These are phyloP conservation scores for Amaranthus palmeri DNA, from an alignment of 148 eudicot genomes.

Conservation along the genomic window DNA sequence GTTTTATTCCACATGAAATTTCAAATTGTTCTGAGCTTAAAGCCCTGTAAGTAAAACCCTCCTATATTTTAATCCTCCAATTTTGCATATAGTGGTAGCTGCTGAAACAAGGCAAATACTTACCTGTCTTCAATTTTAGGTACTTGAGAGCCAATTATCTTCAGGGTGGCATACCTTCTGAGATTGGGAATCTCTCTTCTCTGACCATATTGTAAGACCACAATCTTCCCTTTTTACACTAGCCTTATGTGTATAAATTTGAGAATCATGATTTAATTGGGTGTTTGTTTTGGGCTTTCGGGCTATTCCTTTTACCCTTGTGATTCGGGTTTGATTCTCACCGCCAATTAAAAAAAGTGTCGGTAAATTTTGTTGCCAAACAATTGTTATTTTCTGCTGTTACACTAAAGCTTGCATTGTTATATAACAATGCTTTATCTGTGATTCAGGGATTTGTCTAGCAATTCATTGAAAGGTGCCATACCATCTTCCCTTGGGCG, in stretches of 20 bases:
- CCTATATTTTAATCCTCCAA: neutral
- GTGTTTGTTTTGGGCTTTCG: no score
- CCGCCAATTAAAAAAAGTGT: no score
- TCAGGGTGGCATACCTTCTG: slow-evolving; percentile 92
- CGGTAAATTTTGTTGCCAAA: no score
- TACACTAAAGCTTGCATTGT: neutral
- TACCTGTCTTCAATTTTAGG: slow-evolving; percentile 26
- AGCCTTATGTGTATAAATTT: neutral
- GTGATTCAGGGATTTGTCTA: slow-evolving; percentile 72
- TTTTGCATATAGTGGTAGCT: neutral
- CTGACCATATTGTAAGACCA: slow-evolving; percentile 71
- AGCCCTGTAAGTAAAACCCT: slow-evolving; percentile 65
- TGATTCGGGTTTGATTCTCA: no score
- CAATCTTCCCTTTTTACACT: neutral
- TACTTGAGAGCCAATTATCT: slow-evolving; percentile 85
- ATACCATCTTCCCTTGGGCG: slow-evolving; percentile 90
- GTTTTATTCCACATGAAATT: slow-evolving; percentile 80
- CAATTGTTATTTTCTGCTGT: neutral
- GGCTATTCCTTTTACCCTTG: no score
- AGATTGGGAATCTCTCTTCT: slow-evolving; percentile 74
- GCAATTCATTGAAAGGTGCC: slow-evolving; percentile 81
- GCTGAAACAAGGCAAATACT: neutral
- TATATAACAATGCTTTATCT: neutral
- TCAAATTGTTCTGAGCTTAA: slow-evolving; percentile 72
- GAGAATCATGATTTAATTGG: no score